Evolutionary conservation across 2,329 filamentous ascomycete genomes (phyloP), one percentile per base, ranked within the genome.

Genomic region (Penicillium glabrum): DNA sequence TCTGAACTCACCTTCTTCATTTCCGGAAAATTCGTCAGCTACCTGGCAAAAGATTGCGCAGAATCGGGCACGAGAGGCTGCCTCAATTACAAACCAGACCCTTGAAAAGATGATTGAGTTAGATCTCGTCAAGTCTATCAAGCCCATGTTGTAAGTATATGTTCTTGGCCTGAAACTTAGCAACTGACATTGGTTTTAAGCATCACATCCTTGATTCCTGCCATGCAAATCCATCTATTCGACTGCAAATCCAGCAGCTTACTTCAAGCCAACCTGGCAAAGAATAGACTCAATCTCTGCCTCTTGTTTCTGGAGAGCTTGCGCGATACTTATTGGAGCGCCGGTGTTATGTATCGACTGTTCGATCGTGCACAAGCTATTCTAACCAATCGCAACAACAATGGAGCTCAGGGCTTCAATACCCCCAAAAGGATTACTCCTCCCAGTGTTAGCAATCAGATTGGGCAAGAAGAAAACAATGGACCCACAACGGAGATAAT

Each of bases 281-380:
- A 46, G 21, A 53, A 53, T 10, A 46, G 43, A 8, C 39, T 53
- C 19, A 44, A 53, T 33, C 50, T 53, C 6, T 53, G 50, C n/a
- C 29, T 53, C 5, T n/a, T 53, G 8, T 45, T 53, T 21, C 21
- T 53, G 6, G 50, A 53, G 8, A 53, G 33, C 11, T 26, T 53
- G 9, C 50, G 50, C 27, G 50, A 53, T 26, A 53, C 50, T 5
- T 53, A 53, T 24, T 53, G 50, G 50, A 53, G 50, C 23, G 50
- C 50, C 11, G 50, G 50, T 5, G 50, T 53, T 8, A 53, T 53
- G 50, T 46, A 45, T 14, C 50, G 41, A 37, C 29, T 53, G 5
- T 53, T 53, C n/a, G 50, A 53, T 19, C 39, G 50, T 24, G 50
- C 50, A 2, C 41, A 46, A n/a, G 29, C 13, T 23, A 53, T 53